phyloP scores from a whole-genome alignment of 441 rosid genomes.

The Mallotus repandus region DNA sequence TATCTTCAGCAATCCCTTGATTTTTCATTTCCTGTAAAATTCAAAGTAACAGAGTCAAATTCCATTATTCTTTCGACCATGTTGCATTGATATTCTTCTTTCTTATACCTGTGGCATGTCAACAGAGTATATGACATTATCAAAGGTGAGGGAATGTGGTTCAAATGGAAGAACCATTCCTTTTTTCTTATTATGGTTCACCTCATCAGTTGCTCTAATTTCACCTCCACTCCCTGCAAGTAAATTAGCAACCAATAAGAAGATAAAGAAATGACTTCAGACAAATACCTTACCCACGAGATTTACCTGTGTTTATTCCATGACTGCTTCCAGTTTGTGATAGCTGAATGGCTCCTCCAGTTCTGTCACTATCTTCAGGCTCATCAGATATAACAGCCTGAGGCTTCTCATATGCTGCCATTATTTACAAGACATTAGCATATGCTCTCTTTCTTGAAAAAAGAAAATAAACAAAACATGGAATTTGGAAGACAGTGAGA shows the following conservation, averaged over 20 bases:
- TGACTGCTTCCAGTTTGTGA: conserved; percentile 23
- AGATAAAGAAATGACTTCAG: neutral
- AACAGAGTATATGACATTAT: too few relatives aligned
- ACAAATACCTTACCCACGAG: neutral
- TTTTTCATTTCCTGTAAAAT: conserved; percentile 52
- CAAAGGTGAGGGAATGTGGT: too few relatives aligned
- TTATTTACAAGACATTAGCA: conserved; percentile 1
- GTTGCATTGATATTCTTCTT: too few relatives aligned
- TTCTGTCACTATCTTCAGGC: conserved; percentile 15
- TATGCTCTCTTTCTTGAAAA: neutral
- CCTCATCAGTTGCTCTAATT: too few relatives aligned
- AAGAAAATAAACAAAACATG: neutral
- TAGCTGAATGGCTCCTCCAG: conserved; percentile 38
- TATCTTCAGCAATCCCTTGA: conserved; percentile 55
- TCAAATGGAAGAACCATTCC: too few relatives aligned
- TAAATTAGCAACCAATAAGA: neutral
- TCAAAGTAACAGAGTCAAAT: neutral
- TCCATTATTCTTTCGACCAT: too few relatives aligned
- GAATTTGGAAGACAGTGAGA: neutral
- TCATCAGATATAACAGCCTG: conserved; percentile 53
- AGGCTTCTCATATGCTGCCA: conserved; percentile 60
- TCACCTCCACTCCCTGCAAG: conserved; percentile 24
- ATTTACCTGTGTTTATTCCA: conserved; percentile 24
- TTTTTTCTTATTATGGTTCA: too few relatives aligned
- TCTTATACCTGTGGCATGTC: too few relatives aligned